Conservation (phyloP, 1,139 yeast genomes). For the Yamadazyma oceani region DNA sequence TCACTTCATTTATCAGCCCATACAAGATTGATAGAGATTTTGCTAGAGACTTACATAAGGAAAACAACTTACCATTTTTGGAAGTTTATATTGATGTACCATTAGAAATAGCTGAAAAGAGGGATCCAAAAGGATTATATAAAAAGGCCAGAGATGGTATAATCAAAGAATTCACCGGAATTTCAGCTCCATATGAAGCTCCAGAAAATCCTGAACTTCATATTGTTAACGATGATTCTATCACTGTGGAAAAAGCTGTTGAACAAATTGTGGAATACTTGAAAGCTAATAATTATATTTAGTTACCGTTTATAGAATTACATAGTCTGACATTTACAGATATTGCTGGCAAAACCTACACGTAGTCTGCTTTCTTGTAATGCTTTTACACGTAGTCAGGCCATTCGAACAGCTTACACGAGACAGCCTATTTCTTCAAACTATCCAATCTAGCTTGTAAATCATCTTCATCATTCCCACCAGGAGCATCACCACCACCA, state of each 20-base stretch:
- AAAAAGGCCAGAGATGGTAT: slow-evolving; percentile 95
- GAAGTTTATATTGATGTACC: slow-evolving; percentile 95
- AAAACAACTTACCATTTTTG: slow-evolving; percentile 74
- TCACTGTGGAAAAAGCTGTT: slow-evolving; percentile 79
- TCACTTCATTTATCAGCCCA: slow-evolving; percentile 92
- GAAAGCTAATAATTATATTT: slow-evolving; percentile 51
- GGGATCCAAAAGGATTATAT: slow-evolving; percentile 96
- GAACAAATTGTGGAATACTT: slow-evolving; percentile 69
- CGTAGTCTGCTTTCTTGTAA: no score
- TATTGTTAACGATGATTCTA: slow-evolving; percentile 57
- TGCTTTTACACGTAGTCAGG: no score
- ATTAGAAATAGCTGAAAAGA: slow-evolving; percentile 86
- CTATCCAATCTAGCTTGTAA: slow-evolving; percentile 87
- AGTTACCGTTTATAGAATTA: slow-evolving; percentile 10
- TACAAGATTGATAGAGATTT: slow-evolving; percentile 78
- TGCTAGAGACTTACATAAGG: slow-evolving; percentile 82
- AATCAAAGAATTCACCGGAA: slow-evolving; percentile 93
- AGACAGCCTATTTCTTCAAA: slow-evolving; percentile 69
- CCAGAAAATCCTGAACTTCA: slow-evolving; percentile 85
- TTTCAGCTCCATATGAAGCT: slow-evolving; percentile 93
- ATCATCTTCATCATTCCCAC: slow-evolving; percentile 76
- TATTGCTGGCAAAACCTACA: neutral
- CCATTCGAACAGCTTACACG: no score
- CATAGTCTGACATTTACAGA: neutral
- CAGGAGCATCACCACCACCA: slow-evolving; percentile 24